Conservation (phyloP, 2,329 filamentous ascomycete genomes). For the Epicoccum sorghinum region DNA sequence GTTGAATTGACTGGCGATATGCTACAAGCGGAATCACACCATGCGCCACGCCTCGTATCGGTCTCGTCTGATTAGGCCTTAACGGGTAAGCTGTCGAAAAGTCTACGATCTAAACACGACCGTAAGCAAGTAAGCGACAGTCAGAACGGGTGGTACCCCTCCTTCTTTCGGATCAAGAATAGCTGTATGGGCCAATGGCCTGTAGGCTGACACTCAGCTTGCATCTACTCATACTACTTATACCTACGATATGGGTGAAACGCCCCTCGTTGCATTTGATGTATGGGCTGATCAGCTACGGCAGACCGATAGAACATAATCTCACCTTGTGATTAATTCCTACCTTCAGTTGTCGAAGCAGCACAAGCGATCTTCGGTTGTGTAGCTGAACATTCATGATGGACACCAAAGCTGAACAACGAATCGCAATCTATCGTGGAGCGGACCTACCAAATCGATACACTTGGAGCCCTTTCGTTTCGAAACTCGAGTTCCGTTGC, state of each 20-base stretch:
- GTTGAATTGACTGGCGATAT: background rate
- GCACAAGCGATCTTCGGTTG: background rate
- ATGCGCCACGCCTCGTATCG: conserved; percentile 5
- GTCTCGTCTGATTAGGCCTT: conserved; percentile 6
- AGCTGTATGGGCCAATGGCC: background rate
- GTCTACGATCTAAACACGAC: background rate
- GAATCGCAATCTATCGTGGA: conserved; percentile 58
- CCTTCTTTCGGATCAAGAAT: conserved; percentile 5
- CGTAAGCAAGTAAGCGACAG: conserved; percentile 1
- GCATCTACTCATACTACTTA: conserved; percentile 1
- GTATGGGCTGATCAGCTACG: background rate
- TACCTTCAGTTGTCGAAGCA: background rate
- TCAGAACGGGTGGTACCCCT: conserved; percentile 3
- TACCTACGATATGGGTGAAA: background rate
- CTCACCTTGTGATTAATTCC: background rate
- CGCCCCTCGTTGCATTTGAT: background rate
- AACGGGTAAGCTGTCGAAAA: conserved; percentile 10
- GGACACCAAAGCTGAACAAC: conserved; percentile 5
- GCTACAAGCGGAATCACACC: background rate
- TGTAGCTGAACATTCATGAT: background rate
- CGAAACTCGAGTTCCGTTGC: conserved; percentile 66
- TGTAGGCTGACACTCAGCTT: background rate
- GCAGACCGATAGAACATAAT: background rate
- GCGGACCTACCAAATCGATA: conserved; percentile 51
- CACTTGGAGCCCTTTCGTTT: conserved; percentile 67